Evolutionary conservation across 331 rosid species (phyloP), one percentile per base, ranked within the genome.

Genomic region (Prunus yedoensis): DNA sequence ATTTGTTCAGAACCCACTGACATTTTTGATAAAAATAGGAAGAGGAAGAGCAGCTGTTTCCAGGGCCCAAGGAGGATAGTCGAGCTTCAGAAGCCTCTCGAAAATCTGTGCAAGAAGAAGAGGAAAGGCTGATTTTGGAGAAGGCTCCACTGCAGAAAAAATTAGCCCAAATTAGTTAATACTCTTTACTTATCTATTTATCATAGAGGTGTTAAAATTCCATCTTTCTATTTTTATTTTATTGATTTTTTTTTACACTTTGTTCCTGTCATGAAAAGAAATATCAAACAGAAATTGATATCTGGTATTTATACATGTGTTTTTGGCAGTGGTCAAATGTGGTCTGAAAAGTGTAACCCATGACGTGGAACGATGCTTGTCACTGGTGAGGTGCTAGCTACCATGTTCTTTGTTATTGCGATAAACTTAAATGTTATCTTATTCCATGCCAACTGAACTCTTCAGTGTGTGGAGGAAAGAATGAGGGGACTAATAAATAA

Each of bases 381-480:
- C 98, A 74, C 78, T 90, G 98, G 97, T 93, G 83, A 87, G 97
- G 73, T 76, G 74, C 77, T 56, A 32, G 70, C 68, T 59, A 50
- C 47, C 56, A 9, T 57, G 75, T 68, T 67, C 30, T 18, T 81
- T 78, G 64, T 71, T 56, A 45, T 77, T 66, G 43, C 66, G 70
- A 70, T 18, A 23, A 18, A 47, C 28, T 78, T 77, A 63, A 73
- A 21, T 68, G 59, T 68, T 63, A 25, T 81, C 74, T 78, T 81
- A 65, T 78, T 71, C 64, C 68, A 57, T 73, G 49, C 63, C 70
- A 78, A 84, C 73, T 84, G 66, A 1, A 79, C 62, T 78, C 75
- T 79, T 80, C 88, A 91, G 97, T 90, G 95, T 60, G 96, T 91
- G 79, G 97, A 94, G 80, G 97, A 94, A 85, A 87, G 93, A 80